A percentile compares a stretch with the other conserved stretches of the same genome.
phyloP scores from a whole-genome alignment of 2,329 filamentous ascomycete species.

The Cytospora piceicola region DNA sequence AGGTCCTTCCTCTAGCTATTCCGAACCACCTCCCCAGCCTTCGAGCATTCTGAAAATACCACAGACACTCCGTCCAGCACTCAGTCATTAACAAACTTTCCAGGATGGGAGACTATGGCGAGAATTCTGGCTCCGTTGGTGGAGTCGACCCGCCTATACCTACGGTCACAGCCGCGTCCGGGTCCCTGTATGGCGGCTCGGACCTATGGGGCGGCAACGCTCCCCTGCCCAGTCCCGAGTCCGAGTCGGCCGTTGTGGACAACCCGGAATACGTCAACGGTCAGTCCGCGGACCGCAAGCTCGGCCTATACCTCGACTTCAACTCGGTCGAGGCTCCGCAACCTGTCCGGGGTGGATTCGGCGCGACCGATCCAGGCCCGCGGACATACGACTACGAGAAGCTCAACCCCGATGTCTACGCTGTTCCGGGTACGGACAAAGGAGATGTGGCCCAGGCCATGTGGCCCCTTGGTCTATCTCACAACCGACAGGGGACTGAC shows the following conservation, averaged over 20 bases:
- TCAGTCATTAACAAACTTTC: background rate
- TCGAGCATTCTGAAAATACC: background rate
- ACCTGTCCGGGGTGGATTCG: constrained; percentile 56
- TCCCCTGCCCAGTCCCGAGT: constrained; percentile 39
- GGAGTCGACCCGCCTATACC: constrained; percentile 46
- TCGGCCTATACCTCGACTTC: constrained; percentile 60
- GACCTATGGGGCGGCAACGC: constrained; percentile 47
- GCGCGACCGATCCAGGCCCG: constrained; percentile 57
- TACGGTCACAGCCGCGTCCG: constrained; percentile 43
- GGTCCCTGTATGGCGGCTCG: constrained; percentile 46
- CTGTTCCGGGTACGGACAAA: constrained; percentile 57
- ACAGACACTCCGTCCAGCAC: background rate
- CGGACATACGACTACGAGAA: constrained; percentile 51
- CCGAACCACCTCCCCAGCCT: background rate
- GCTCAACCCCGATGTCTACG: constrained; percentile 57
- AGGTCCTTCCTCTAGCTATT: too few relatives aligned
- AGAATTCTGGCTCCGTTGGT: constrained; percentile 48
- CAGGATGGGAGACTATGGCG: constrained; percentile 46
- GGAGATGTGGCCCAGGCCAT: constrained; percentile 51
- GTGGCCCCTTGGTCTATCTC: constrained; percentile 59
- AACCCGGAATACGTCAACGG: constrained; percentile 50
- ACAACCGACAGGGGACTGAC: constrained; percentile 51
- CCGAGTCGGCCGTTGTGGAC: constrained; percentile 45
- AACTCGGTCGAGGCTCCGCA: constrained; percentile 55
- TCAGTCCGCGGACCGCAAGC: constrained; percentile 53